Evolutionary conservation across 768 basidiomycete species (phyloP).

Genomic region (Vishniacozyma victoriae): DNA sequence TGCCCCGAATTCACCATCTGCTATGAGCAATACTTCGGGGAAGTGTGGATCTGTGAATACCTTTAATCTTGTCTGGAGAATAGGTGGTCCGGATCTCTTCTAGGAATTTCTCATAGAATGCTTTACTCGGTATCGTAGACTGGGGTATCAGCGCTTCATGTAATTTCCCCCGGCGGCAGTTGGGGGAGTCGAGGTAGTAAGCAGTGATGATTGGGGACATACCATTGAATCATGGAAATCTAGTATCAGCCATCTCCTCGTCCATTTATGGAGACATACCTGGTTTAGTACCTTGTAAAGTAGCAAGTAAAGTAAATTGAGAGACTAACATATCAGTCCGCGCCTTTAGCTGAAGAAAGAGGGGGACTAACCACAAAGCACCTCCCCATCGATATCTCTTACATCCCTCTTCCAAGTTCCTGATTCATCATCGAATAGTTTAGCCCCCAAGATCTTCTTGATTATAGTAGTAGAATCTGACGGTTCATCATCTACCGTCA

Average conservation of each 20-base stretch:
- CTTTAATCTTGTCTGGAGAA: constrained; percentile 70
- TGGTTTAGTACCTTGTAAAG: constrained; percentile 65
- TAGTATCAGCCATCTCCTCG: constrained; percentile 46
- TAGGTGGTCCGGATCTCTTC: constrained; percentile 63
- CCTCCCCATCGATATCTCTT: constrained; percentile 79
- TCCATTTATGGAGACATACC: constrained; percentile 11
- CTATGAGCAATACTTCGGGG: not conserved
- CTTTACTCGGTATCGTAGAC: constrained; percentile 62
- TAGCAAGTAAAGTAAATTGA: constrained; percentile 85
- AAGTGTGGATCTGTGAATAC: constrained; percentile 48
- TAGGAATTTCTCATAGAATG: constrained; percentile 68
- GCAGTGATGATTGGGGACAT: constrained; percentile 31
- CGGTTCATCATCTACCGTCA: constrained; percentile 65
- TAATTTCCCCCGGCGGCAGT: not conserved
- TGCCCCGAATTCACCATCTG: constrained; percentile 89
- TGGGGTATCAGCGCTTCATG: constrained; percentile 35
- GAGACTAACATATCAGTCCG: constrained; percentile 55
- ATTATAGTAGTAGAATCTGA: constrained; percentile 65
- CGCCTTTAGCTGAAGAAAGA: not conserved
- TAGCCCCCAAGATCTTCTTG: constrained; percentile 75
- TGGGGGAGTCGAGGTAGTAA: constrained; percentile 9
- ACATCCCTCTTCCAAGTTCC: constrained; percentile 74
- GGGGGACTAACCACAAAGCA: constrained; percentile 63
- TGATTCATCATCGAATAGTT: constrained; percentile 57
- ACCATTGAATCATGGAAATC: constrained; percentile 95